Conservation (phyloP, 108 stramenopile species). For the Epipyxis sp. region DNA sequence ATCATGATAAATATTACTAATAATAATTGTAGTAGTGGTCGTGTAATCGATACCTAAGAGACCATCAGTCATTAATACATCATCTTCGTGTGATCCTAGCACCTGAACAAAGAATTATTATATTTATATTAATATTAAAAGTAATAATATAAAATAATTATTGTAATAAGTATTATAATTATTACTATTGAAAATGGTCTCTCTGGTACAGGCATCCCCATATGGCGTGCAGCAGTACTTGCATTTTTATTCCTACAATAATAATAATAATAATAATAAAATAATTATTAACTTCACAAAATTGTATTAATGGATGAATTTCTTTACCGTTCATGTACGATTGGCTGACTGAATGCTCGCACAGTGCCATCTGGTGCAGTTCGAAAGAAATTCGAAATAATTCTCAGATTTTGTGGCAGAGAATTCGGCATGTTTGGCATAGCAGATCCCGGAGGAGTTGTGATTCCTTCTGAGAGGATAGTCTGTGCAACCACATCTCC, state of each 20-base stretch:
- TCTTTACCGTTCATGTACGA: conserved; percentile 20
- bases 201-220: conserved; percentile 22
- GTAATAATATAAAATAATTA: no score
- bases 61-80: conserved; percentile 19
- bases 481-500: conserved; percentile 29
- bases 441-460: background rate
- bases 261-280: no score
- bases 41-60: no score
- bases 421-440: background rate
- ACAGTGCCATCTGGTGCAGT: conserved; percentile 29
- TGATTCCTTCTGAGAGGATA: background rate
- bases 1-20: no score
- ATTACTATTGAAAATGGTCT: background rate
- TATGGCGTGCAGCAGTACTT: background rate
- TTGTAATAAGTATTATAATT: no score
- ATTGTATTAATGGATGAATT: no score
- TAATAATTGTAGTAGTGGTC: no score
- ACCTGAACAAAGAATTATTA: no score
- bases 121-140: no score
- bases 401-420: conserved; percentile 23
- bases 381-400: conserved; percentile 37
- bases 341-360: conserved; percentile 23
- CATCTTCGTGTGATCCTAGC: conserved; percentile 24
- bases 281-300: no score
- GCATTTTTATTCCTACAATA: background rate